These are phyloP conservation scores for Aspergillus nanangensis DNA, from an alignment of 495 filamentous ascomycete genomes.

Conservation along the genomic window DNA sequence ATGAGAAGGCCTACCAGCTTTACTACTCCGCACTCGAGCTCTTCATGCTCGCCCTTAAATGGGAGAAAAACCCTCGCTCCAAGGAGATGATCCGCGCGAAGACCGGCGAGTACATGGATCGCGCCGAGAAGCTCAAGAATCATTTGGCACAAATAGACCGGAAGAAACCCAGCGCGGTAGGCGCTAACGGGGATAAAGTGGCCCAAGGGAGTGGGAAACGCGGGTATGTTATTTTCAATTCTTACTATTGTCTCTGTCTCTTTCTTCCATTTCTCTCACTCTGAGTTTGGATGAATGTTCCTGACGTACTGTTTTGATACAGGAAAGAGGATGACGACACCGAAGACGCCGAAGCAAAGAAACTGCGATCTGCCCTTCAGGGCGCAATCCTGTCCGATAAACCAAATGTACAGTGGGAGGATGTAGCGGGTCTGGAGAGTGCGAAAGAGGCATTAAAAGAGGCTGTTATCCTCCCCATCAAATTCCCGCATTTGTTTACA, in stretches of 20 bases:
- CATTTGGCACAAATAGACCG: constrained; percentile 75
- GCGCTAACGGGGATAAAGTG: constrained; percentile 73
- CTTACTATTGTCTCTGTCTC: neutral
- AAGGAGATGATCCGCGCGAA: constrained; percentile 97
- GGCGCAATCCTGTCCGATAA: constrained; percentile 93
- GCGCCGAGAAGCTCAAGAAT: constrained; percentile 92
- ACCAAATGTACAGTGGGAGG: constrained; percentile 95
- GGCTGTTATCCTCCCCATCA: constrained; percentile 94
- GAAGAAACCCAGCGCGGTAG: constrained; percentile 77
- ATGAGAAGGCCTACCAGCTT: constrained; percentile 89
- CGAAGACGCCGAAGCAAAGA: constrained; percentile 88
- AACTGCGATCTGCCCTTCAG: constrained; percentile 81
- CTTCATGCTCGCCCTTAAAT: constrained; percentile 95
- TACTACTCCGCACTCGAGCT: constrained; percentile 94
- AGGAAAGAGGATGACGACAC: constrained; percentile 61
- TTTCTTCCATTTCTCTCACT: constrained; percentile 1
- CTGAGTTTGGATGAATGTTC: neutral
- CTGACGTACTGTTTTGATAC: constrained; percentile 7
- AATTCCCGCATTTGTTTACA: constrained; percentile 95
- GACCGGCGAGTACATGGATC: constrained; percentile 94
- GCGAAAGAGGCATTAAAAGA: constrained; percentile 98
- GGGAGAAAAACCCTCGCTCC: constrained; percentile 94
- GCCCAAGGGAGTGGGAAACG: constrained; percentile 64
- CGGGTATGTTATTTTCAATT: too few species aligned
- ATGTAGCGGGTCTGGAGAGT: constrained; percentile 91